These are phyloP conservation scores for Daldinia sp. DNA, from an alignment of 2,329 filamentous ascomycete species.

Conservation along the genomic window DNA sequence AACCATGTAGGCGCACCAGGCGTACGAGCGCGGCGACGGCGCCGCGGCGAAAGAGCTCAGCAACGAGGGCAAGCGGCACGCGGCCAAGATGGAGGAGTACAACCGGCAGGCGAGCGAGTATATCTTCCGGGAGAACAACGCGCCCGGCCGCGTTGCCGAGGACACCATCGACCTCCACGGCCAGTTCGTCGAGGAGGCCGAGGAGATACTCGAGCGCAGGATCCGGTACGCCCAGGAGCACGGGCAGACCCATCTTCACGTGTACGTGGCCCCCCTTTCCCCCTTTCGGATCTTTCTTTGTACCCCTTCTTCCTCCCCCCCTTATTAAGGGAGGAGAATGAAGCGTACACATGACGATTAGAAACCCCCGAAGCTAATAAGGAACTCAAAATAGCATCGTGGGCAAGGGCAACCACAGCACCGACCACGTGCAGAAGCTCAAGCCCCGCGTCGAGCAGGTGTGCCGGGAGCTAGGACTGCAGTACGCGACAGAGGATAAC, in stretches of 20 bases:
- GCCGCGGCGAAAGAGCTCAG: slow-evolving; percentile 85
- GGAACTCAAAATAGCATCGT: slow-evolving; percentile 72
- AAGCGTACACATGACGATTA: not conserved
- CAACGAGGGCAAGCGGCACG: slow-evolving; percentile 84
- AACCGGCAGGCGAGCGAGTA: slow-evolving; percentile 92
- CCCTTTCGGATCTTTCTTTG: slow-evolving; percentile 1
- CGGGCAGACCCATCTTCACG: slow-evolving; percentile 86
- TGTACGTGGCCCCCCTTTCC: slow-evolving; percentile 59
- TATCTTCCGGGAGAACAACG: slow-evolving; percentile 97
- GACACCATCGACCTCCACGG: slow-evolving; percentile 97
- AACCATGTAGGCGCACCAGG: slow-evolving; percentile 72
- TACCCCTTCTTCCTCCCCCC: not conserved
- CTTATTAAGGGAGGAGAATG: not conserved
- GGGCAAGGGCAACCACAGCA: slow-evolving; percentile 91
- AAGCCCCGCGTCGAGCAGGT: slow-evolving; percentile 94
- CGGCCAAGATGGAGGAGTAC: slow-evolving; percentile 84
- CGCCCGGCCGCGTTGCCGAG: slow-evolving; percentile 75
- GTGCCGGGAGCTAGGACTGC: slow-evolving; percentile 83
- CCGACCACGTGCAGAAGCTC: slow-evolving; percentile 87
- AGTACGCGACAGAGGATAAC: slow-evolving; percentile 87
- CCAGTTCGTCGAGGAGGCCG: slow-evolving; percentile 93
- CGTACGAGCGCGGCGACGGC: slow-evolving; percentile 86
- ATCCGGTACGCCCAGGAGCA: slow-evolving; percentile 80
- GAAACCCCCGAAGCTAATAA: too few species aligned
- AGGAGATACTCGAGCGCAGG: slow-evolving; percentile 86